phyloP scores from a whole-genome alignment of 2,329 filamentous ascomycete genomes.

The Coniochaeta sp. region DNA sequence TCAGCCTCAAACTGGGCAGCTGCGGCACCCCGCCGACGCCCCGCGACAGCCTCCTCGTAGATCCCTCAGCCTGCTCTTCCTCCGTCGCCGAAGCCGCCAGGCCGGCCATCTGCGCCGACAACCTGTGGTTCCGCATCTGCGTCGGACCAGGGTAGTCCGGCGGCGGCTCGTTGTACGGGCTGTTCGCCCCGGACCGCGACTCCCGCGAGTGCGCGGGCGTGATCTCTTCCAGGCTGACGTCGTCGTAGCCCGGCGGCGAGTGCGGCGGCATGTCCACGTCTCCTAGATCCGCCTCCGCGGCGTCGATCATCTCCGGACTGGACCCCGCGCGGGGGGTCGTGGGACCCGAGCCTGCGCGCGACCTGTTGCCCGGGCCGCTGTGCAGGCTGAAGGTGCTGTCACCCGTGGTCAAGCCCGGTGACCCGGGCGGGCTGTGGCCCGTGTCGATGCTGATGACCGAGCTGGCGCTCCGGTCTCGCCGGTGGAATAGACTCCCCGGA shows the following conservation, averaged over 20 bases:
- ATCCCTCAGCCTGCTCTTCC: conserved; percentile 3
- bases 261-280: conserved; percentile 34
- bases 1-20: conserved; percentile 44
- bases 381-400: conserved; percentile 18
- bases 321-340: conserved; percentile 38
- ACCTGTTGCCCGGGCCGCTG: conserved; percentile 28
- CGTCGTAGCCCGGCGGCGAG: conserved; percentile 44
- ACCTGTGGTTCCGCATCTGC: conserved; percentile 20
- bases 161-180: conserved; percentile 39
- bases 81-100: conserved; percentile 12
- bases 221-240: conserved; percentile 21
- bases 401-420: conserved; percentile 10
- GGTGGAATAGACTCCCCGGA: conserved; percentile 22
- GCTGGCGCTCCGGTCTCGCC: conserved; percentile 40
- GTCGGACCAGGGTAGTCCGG: conserved; percentile 40
- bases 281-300: conserved; percentile 35
- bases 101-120: conserved; percentile 24
- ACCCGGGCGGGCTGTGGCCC: conserved; percentile 16
- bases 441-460: conserved; percentile 47
- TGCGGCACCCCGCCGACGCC: conserved; percentile 34
- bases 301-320: conserved; percentile 43
- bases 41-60: conserved; percentile 16
- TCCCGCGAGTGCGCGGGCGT: conserved; percentile 19
- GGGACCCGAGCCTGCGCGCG: conserved; percentile 32
- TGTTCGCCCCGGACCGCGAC: conserved; percentile 25